Evolutionary conservation across 208 protist genomes (phyloP).

Genomic region (Willaertia magna): DNA sequence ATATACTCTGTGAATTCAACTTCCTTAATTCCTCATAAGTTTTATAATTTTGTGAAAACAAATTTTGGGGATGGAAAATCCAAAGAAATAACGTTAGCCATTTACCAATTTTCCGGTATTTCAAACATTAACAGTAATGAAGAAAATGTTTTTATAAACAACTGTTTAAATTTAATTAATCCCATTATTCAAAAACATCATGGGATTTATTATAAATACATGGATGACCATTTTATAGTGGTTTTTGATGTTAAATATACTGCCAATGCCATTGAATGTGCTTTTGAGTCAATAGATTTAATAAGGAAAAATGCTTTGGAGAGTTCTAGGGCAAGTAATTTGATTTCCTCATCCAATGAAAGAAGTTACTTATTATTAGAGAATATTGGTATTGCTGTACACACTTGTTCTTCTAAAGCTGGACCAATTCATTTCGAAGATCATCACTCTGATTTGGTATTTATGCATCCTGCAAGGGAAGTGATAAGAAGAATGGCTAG

Average conservation of each 20-base stretch:
- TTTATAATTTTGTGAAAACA: neutral
- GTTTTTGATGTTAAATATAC: neutral
- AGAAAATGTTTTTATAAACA: neutral
- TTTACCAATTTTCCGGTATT: neutral
- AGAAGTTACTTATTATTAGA: neutral
- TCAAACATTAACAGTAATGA: neutral
- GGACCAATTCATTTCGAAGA: neutral
- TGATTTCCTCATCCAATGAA: neutral
- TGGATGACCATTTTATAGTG: neutral
- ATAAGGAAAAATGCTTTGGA: neutral
- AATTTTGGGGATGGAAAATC: neutral
- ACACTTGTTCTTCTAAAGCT: neutral
- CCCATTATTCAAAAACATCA: neutral
- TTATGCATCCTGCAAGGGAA: neutral
- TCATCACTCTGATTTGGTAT: neutral
- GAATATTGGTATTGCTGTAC: neutral
- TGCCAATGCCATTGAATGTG: neutral
- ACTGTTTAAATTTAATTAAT: neutral
- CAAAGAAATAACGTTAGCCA: neutral
- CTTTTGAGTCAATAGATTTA: neutral
- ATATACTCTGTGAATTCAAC: neutral
- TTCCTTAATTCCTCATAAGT: neutral
- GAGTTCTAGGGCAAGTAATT: neutral
- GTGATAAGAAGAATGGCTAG: neutral
- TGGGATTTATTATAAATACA: neutral